A percentile compares a stretch with the other conserved stretches of the same genome.
These are phyloP conservation scores for Inga leiocalycina DNA, from an alignment of 306 rosid species.

Conservation along the genomic window DNA sequence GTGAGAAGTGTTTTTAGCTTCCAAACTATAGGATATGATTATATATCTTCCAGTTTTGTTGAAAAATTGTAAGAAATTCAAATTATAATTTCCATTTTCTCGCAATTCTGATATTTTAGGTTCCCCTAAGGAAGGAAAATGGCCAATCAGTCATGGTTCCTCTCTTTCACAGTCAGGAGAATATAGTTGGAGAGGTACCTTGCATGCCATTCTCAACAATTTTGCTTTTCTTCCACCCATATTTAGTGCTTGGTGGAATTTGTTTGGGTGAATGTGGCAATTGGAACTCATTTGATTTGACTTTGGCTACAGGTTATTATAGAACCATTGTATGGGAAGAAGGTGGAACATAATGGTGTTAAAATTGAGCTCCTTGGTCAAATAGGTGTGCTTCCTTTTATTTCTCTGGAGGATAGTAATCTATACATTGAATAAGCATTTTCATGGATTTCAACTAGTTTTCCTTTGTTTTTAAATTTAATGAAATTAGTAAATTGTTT, in stretches of 20 bases:
- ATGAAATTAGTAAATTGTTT: not conserved
- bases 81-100: conserved; percentile 2
- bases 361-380: conserved; percentile 60
- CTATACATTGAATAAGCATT: not conserved
- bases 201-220: not conserved
- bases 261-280: conserved; percentile 12
- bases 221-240: not conserved
- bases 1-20: not conserved
- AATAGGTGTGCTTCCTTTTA: conserved; percentile 43
- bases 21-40: not conserved
- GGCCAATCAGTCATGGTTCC: conserved; percentile 38
- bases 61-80: not conserved
- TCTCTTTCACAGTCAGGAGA: conserved; percentile 43
- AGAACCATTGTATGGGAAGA: conserved; percentile 51
- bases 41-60: not conserved
- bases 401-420: not conserved
- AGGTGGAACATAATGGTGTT: conserved; percentile 51
- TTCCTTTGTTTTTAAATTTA: not conserved
- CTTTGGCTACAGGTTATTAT: conserved; percentile 38
- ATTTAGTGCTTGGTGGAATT: not conserved
- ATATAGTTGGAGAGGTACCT: conserved; percentile 45
- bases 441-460: not conserved
- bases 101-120: conserved; percentile 14
- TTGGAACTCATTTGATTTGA: conserved; percentile 11
- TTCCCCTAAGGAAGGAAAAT: conserved; percentile 42